Base-by-base conservation (phyloP, 768 basidiomycete species). In the Auricularia sp. region DNA sequence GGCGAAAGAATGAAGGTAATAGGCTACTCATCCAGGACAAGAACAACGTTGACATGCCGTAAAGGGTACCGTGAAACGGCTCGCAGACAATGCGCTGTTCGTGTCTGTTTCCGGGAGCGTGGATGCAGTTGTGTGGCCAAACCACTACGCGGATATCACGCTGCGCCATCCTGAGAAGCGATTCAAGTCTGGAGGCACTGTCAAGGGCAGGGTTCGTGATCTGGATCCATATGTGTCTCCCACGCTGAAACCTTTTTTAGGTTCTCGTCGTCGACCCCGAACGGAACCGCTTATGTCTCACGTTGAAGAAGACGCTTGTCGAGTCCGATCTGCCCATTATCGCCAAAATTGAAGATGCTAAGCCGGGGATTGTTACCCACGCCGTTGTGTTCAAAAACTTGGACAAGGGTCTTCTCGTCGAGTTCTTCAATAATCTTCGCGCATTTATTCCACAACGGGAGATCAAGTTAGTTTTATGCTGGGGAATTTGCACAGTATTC, bases 141-240 rank as follows among this genome's bases (percentile, higher is more conserved):
- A 86, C 67, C 97, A 98, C 73, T 97, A 91, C 73, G 94, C 97
- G 11, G 97, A 99, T 74, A 94, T 98, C 70, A 73, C 78, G n/a
- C 81, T 98, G 69, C 97, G 94, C 72, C 90, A 98, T 73, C 96
- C 96, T 10, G 86, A 92, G 54, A 92, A 87, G 76, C 83, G 88
- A 66, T 99, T 97, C 79, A 94, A 92, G 71, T 77, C 82, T 24
- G 95, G 94, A 33, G 81, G 82, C 3, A 83, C 73, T 62, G 89
- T 98, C 74, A 96, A 90, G 77, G 94, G 92, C 69, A 79, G 92
- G 65, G 94, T 94, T 75, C 6, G 87, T 77, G 1, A 14, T 14
- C 51, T 58, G 45, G 14, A 24, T 59, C 5, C 18, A 44, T 14
- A 56, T 63, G 47, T 62, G 65, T 51, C 58, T 62, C 51, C 54